Evolutionary conservation across 1,139 yeast genomes (phyloP), one percentile per base, ranked within the genome.

Genomic region (Taphrina communis): DNA sequence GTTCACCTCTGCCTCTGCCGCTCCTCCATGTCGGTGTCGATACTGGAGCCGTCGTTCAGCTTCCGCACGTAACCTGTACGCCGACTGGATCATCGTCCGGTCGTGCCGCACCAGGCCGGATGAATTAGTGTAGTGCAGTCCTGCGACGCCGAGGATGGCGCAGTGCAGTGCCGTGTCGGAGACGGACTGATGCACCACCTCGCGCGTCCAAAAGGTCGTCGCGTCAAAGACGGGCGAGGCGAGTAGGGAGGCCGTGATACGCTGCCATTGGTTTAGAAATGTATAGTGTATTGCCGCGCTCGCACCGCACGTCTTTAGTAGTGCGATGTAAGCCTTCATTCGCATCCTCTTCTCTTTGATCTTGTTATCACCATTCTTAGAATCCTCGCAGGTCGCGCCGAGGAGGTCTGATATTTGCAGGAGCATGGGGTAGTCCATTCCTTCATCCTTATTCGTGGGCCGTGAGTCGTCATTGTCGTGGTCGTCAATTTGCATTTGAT

Each of bases 41-140:
- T 21, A 35, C 41, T 46, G 17, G 25, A 62, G 59, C 31, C 66
- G 50, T 35, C 66, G 50, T 31, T 52, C 66, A 6, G 66, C 66
- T 19, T 62, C 52, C 14, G 58, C 66, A 12, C 66, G 58, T 12
- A 62, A 31, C 35, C 51, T 51, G 31, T 62, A 62, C n/a, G 57
- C 39, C 17, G 52, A 9, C 56, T 52, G 59, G 6, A 56, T 12
- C 48, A 19, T 21, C 25, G 35, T 21, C 14, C 48, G 48, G 38
- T 39, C 48, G 19, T 41, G 11, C 7, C 36, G 48, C 36, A 8
- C 36, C 12, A 50, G n/a, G 8, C n/a, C 12, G 53, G 53, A 50
- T n/a, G 35, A 52, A 5, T 48, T 42, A 2, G 42, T 17, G 25
- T 41, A 41, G 9, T 62, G 66, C 31, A 62, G 17, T 14, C 66